Conservation (phyloP, 768 basidiomycete species). For the Boletus speciosus region DNA sequence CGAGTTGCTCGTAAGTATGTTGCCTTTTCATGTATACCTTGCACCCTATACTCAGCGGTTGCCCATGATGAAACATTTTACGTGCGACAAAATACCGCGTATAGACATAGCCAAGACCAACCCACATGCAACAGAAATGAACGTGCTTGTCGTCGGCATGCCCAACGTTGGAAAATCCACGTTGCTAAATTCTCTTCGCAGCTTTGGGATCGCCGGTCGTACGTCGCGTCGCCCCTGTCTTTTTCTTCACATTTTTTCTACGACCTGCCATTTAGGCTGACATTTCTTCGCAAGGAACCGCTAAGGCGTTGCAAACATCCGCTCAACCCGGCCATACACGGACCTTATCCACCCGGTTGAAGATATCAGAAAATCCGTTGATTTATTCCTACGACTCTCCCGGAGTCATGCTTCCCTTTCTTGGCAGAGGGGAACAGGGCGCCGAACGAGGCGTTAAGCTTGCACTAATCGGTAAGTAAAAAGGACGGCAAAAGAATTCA, state of each 20-base stretch:
- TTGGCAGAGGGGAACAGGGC: constrained; percentile 81
- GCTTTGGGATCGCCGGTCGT: constrained; percentile 86
- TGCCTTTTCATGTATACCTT: constrained; percentile 3
- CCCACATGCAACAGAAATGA: constrained; percentile 71
- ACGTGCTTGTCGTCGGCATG: constrained; percentile 95
- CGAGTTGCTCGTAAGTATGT: constrained; percentile 73
- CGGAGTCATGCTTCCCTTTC: constrained; percentile 94
- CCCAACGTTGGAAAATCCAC: constrained; percentile 99
- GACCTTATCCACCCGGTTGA: constrained; percentile 82
- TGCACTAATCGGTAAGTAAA: constrained; percentile 80
- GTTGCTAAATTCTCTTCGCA: constrained; percentile 83
- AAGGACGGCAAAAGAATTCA: constrained; percentile 8
- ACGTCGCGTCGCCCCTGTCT: constrained; percentile 31
- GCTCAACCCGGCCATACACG: constrained; percentile 90
- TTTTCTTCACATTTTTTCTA: not conserved
- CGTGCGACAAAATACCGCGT: not conserved
- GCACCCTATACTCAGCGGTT: not conserved
- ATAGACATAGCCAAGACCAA: constrained; percentile 67
- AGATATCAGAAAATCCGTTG: constrained; percentile 72
- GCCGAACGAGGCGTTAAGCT: constrained; percentile 92
- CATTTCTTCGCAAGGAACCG: constrained; percentile 51
- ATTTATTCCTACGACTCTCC: constrained; percentile 96
- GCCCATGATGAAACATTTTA: not conserved
- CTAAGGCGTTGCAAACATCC: constrained; percentile 88
- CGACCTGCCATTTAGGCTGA: not conserved